Evolutionary conservation across 139 green algal species (phyloP).

Genomic region (Picochlorum sp.): DNA sequence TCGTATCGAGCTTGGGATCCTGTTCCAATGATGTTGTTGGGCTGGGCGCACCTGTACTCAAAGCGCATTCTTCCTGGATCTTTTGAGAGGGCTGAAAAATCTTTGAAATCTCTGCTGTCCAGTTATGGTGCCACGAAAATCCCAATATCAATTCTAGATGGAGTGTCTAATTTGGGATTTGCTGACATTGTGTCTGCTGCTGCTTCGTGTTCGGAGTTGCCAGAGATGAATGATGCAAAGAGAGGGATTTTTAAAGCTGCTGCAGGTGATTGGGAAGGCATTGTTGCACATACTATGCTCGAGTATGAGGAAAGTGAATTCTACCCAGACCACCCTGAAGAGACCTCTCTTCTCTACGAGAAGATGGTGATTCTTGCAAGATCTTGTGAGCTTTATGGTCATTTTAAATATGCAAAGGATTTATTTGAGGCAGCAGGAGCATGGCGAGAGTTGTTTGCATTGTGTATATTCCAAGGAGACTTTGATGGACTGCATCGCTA

Average conservation of each 20-base stretch:
- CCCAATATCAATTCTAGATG: slow-evolving; percentile 14
- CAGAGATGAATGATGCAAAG: slow-evolving; percentile 10
- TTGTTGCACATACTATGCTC: slow-evolving; percentile 15
- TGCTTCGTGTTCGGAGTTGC: slow-evolving; percentile 18
- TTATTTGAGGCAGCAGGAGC: slow-evolving; percentile 35
- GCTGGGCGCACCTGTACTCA: slow-evolving; percentile 28
- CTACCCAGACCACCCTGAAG: slow-evolving; percentile 24
- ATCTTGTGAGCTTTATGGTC: slow-evolving; percentile 33
- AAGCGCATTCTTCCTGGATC: slow-evolving; percentile 27
- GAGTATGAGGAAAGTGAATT: slow-evolving; percentile 29
- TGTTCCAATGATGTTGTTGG: slow-evolving; percentile 33
- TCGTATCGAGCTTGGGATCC: slow-evolving; percentile 15
- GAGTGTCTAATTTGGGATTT: slow-evolving; percentile 24
- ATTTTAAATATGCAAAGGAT: slow-evolving; percentile 25
- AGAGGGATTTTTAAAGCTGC: slow-evolving; percentile 25
- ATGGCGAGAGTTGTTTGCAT: slow-evolving; percentile 38
- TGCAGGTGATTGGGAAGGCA: slow-evolving; percentile 31
- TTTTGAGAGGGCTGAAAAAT: not conserved
- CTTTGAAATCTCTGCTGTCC: slow-evolving; percentile 28
- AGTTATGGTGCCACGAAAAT: slow-evolving; percentile 38
- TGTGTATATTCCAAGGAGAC: slow-evolving; percentile 48
- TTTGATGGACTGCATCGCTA: slow-evolving; percentile 30
- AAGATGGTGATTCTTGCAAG: slow-evolving; percentile 29
- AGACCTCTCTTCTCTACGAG: slow-evolving; percentile 17
- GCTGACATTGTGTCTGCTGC: slow-evolving; percentile 26